phyloP scores from a whole-genome alignment of 495 filamentous ascomycete genomes.

The Poronia punctata region DNA sequence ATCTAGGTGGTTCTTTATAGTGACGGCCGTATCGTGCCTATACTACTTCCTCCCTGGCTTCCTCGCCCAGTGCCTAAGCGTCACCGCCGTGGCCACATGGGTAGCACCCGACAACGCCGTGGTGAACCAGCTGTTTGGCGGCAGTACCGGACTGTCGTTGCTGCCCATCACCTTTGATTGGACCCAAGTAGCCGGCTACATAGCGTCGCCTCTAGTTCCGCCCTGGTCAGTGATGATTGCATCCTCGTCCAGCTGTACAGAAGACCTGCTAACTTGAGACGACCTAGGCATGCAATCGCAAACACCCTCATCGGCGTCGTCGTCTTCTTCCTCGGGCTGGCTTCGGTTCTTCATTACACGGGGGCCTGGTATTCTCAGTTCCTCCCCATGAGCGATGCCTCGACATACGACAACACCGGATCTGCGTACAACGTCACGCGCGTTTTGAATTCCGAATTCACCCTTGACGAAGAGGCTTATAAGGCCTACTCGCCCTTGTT shows the following conservation, averaged over 20 bases:
- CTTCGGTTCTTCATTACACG: slow-evolving; percentile 52
- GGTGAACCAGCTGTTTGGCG: slow-evolving; percentile 65
- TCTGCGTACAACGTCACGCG: slow-evolving; percentile 46
- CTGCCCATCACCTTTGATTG: slow-evolving; percentile 60
- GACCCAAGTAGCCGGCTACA: slow-evolving; percentile 54
- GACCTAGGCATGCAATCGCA: slow-evolving; percentile 44
- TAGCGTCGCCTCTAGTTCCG: slow-evolving; percentile 50
- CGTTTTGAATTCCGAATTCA: slow-evolving; percentile 44
- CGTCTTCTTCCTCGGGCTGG: slow-evolving; percentile 42
- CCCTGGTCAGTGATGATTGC: slow-evolving; percentile 41
- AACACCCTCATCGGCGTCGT: slow-evolving; percentile 59
- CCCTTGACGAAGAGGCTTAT: slow-evolving; percentile 48
- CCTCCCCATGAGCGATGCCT: slow-evolving; percentile 53
- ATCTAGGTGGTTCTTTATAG: slow-evolving; percentile 50
- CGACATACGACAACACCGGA: slow-evolving; percentile 58
- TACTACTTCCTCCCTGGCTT: slow-evolving; percentile 58
- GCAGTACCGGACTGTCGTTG: slow-evolving; percentile 53
- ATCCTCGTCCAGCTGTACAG: neutral
- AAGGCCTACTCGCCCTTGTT: slow-evolving; percentile 57
- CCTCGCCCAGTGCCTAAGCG: slow-evolving; percentile 49
- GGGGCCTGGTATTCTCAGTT: slow-evolving; percentile 58
- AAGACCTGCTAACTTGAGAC: neutral
- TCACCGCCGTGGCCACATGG: slow-evolving; percentile 58
- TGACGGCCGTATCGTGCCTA: slow-evolving; percentile 44
- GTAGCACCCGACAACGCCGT: slow-evolving; percentile 54